Percentiles rank a stretch among this genome's conserved stretches.
Evolutionary conservation across 2,329 filamentous ascomycete species (phyloP).

Genomic region (Chrysoporthe deuterocubensis): DNA sequence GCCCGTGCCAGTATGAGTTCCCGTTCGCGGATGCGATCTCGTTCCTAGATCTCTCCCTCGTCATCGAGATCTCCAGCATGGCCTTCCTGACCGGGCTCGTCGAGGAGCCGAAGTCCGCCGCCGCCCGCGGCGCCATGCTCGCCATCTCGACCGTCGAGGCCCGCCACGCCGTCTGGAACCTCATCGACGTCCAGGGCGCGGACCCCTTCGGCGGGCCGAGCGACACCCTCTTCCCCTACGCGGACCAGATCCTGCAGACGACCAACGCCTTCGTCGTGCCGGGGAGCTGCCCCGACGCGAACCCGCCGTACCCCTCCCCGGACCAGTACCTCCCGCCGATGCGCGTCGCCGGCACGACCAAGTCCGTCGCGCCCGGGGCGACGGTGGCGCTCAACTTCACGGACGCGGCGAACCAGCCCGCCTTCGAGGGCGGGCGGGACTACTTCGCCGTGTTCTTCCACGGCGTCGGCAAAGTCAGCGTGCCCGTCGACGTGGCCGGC

Average conservation of each 20-base stretch:
- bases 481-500: slow-evolving; percentile 40
- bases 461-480: slow-evolving; percentile 40
- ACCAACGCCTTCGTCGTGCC: slow-evolving; percentile 38
- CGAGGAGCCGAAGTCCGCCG: slow-evolving; percentile 38
- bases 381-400: slow-evolving; percentile 39
- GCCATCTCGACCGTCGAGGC: slow-evolving; percentile 42
- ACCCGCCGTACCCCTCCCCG: slow-evolving; percentile 44
- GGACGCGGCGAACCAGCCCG: slow-evolving; percentile 35
- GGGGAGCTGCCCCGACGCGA: slow-evolving; percentile 38
- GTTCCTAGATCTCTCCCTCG: slow-evolving; percentile 36
- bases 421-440: slow-evolving; percentile 33
- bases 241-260: slow-evolving; percentile 45
- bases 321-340: slow-evolving; percentile 41
- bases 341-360: slow-evolving; percentile 34
- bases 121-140: slow-evolving; percentile 43
- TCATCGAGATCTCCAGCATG: slow-evolving; percentile 44
- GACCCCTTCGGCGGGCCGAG: slow-evolving; percentile 46
- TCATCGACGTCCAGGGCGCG: slow-evolving; percentile 46
- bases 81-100: slow-evolving; percentile 45
- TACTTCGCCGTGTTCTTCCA: slow-evolving; percentile 49
- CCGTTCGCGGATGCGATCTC: not conserved
- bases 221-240: slow-evolving; percentile 47
- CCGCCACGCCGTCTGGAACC: slow-evolving; percentile 46
- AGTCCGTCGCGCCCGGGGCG: slow-evolving; percentile 37
- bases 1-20: slow-evolving; percentile 8